Base-by-base conservation (phyloP, 1,139 yeast species). In the Yamadazyma oceani region DNA sequence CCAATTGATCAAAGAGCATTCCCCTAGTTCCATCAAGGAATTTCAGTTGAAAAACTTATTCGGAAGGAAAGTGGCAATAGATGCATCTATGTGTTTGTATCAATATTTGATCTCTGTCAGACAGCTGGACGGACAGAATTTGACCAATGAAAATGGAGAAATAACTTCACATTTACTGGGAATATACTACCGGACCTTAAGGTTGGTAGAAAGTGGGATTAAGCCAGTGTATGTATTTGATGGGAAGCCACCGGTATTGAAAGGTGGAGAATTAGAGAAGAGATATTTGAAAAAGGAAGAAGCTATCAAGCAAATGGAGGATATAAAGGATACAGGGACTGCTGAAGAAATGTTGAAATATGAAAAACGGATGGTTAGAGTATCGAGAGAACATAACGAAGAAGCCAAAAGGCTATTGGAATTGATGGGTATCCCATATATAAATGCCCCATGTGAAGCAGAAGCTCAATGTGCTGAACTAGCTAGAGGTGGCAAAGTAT, bases 391-490 rank as follows among this genome's bases (percentile, higher is more conserved):
- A 50, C 98, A 94, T 51, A 92, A 90, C 53, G 97, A 87, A 25
- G 98, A 94, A 54, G 97, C 96, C 14, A 87, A 88, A 58, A 71
- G 75, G 46, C 65, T 92, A 42, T 68, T 92, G 40, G 77, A 70
- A 39, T 66, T 90, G 31, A 92, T 92, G 99, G 99, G 99, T 2
- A 85, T 92, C 31, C 99, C 99, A 1, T 87, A 69, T 52, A 85
- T 92, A 6, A 80, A 82, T 40, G 97, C 98, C 0, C 98, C 99
- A 1, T 85, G 96, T 59, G 99, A 92, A 62, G 99, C 99, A 0
- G 99, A 92, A 58, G 96, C 98, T 0, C 97, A 92, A 55, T 92
- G 98, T 68, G 98, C 98, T 0, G 95, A 82, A 48, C 66, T 92
- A 40, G 97, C 97, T 2, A 78, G 80, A 43, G 79, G 80, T 12